Evolutionary conservation across 2,329 filamentous ascomycete genomes (phyloP), one percentile per base, ranked within the genome.

Genomic region (Trichoderma koningiopsis): DNA sequence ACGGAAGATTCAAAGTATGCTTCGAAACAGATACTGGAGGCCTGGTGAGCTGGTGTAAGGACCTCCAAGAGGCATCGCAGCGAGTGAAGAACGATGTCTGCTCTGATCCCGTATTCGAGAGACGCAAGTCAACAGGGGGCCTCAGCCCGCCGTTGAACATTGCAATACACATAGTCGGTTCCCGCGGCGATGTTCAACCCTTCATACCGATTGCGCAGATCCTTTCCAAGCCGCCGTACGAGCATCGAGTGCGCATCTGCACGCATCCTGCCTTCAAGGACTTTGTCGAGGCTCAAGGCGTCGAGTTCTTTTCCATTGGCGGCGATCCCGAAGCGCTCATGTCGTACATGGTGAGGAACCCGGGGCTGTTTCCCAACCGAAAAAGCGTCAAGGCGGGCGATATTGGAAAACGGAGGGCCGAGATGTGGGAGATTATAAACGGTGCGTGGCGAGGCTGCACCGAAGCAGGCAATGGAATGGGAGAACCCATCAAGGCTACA

Each of bases 281-380:
- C 3, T 87, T 88, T 53, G 85, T 89, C 19, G 77, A 82, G 55
- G 78, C 80, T 3, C 80, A 84, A n/a, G 84, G 83, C 0, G 74
- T 88, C 10, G 86, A 88, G 69, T 88, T 88, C 73, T 88, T 84
- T 72, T 80, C 81, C 11, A 87, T 88, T 14, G 87, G 87, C 3
- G 87, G 86, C 3, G 83, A 88, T 64, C 86, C 86, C 0, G 81
- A 84, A 22, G 81, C 82, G 27, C 77, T 84, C 49, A 85, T 80
- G 79, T 75, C 77, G 2, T 81, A 80, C 71, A 81, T 81, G 80
- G 80, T 81, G 11, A 77, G 76, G 63, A 82, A 81, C 24, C 80
- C 81, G 0, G 79, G 80, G 0, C 70, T 82, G 10, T 61, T 82
- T n/a, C 81, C 81, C 2, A 78, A 72, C 53, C 73, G 77, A 19